Evolutionary conservation across 257 asterid species (phyloP).

Genomic region (Eustoma russellianum): DNA sequence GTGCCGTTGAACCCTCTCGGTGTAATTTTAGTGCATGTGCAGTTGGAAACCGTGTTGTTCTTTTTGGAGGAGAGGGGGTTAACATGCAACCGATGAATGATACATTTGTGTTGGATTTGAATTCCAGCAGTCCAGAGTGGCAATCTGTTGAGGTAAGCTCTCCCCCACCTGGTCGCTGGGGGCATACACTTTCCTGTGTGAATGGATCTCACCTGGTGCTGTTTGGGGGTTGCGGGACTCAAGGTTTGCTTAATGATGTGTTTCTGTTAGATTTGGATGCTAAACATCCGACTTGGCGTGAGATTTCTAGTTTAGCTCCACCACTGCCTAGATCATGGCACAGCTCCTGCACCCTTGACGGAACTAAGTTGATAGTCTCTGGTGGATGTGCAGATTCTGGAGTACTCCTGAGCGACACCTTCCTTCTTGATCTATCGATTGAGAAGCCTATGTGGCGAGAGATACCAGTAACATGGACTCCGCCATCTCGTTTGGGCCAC

Average conservation of each 20-base stretch:
- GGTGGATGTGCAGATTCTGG: constrained; percentile 97
- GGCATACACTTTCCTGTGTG: constrained; percentile 92
- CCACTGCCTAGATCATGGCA: constrained; percentile 99
- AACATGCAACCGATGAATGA: constrained; percentile 97
- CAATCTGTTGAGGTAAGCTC: constrained; percentile 70
- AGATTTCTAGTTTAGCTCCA: constrained; percentile 85
- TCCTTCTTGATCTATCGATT: constrained; percentile 72
- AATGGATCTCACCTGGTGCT: constrained; percentile 81
- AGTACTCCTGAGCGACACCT: constrained; percentile 75
- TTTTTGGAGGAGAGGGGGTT: constrained; percentile 96
- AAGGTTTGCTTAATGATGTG: constrained; percentile 88
- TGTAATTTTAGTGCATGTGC: constrained; percentile 98
- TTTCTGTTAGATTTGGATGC: constrained; percentile 88
- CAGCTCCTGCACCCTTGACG: constrained; percentile 94
- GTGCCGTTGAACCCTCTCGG: constrained; percentile 86
- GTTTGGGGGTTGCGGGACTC: constrained; percentile 91
- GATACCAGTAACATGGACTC: constrained; percentile 85
- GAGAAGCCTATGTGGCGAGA: constrained; percentile 85
- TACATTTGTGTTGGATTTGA: constrained; percentile 77
- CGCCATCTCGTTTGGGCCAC: constrained; percentile 91
- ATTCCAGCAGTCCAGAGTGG: constrained; percentile 78
- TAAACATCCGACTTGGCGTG: constrained; percentile 80
- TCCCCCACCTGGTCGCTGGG: constrained; percentile 97
- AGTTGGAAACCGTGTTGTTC: constrained; percentile 83
- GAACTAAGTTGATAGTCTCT: constrained; percentile 84